Percentiles rank a stretch among this genome's conserved stretches.
These are phyloP conservation scores for Parasarocladium wereldwijsianum DNA, from an alignment of 2,329 filamentous ascomycete genomes.

Conservation along the genomic window DNA sequence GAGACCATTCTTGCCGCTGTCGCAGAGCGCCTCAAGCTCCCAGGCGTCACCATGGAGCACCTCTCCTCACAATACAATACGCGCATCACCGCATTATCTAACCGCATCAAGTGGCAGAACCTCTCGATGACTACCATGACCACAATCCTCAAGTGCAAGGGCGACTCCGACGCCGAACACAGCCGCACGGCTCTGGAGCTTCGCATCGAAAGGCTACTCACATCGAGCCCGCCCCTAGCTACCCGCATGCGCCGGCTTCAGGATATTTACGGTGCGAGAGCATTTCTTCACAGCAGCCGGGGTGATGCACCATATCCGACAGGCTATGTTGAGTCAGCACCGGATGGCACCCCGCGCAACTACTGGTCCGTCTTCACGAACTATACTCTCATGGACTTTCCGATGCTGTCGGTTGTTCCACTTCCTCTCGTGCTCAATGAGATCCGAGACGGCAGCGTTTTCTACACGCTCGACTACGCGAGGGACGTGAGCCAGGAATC, in stretches of 20 bases:
- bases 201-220: conserved; percentile 18
- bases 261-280: conserved; percentile 10
- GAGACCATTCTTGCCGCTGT: conserved; percentile 14
- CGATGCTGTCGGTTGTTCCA: conserved; percentile 16
- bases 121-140: conserved; percentile 24
- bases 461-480: conserved; percentile 16
- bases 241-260: conserved; percentile 15
- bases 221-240: conserved; percentile 19
- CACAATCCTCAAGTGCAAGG: conserved; percentile 22
- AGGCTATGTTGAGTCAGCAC: background rate
- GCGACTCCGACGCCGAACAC: conserved; percentile 20
- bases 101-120: conserved; percentile 21
- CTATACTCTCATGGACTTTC: conserved; percentile 16
- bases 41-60: conserved; percentile 2
- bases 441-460: conserved; percentile 16
- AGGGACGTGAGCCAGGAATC: conserved; percentile 14
- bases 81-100: conserved; percentile 14
- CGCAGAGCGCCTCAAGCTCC: conserved; percentile 6
- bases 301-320: conserved; percentile 1
- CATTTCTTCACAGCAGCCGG: conserved; percentile 4
- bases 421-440: conserved; percentile 16
- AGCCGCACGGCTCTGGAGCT: conserved; percentile 18
- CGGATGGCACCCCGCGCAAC: conserved; percentile 6
- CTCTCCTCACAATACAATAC: conserved; percentile 9
- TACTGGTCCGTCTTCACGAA: conserved; percentile 13